Evolutionary conservation across 768 basidiomycete species (phyloP), one percentile per base, ranked within the genome.

Genomic region (Lactifluus volemus): DNA sequence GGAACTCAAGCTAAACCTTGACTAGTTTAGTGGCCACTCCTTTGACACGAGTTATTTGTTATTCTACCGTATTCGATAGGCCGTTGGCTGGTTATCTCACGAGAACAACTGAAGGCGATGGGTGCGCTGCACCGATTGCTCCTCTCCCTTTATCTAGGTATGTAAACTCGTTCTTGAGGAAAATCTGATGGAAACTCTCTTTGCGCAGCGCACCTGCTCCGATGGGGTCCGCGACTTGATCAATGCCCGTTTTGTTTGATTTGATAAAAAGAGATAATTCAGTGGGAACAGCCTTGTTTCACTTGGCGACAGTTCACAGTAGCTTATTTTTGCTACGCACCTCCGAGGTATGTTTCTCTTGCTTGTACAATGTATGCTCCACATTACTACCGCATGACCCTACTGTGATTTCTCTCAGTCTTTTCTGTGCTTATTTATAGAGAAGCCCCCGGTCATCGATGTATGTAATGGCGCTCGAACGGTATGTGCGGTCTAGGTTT

Each of bases 31-130:
- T 32, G 44, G 38, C 48, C 44, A 34, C 30, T 36, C 30, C 32
- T 44, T 45, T 30, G 54, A 34, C 25, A 38, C n/a, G 19, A 30
- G 47, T 10, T 21, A 53, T 60, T 60, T 54, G 59, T 48, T 41
- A 53, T 60, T 49, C 53, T 53, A 45, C 53, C 38, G 47, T 53
- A 59, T 59, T 48, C 45, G 25, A 25, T 29, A 25, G 48, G 49
- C 32, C 32, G 11, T n/a, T 8, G 39, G 41, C 41, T 4, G 41
- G 36, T 15, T 34, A 44, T 25, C 15, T 55, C 39, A 34, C 12
- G 39, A 41, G 38, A 49, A 55, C 45, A 48, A 32, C n/a, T 32
- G 29, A 39, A 53, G 32, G 25, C 12, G 30, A 21, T 21, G 12
- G 29, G 29, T 36, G 19, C 45, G 34, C 12, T 38, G 19, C n/a